A percentile compares a stretch with the other conserved stretches of the same genome.
phyloP scores from a whole-genome alignment of 805 yeast genomes.

The Metschnikowia hibisci region DNA sequence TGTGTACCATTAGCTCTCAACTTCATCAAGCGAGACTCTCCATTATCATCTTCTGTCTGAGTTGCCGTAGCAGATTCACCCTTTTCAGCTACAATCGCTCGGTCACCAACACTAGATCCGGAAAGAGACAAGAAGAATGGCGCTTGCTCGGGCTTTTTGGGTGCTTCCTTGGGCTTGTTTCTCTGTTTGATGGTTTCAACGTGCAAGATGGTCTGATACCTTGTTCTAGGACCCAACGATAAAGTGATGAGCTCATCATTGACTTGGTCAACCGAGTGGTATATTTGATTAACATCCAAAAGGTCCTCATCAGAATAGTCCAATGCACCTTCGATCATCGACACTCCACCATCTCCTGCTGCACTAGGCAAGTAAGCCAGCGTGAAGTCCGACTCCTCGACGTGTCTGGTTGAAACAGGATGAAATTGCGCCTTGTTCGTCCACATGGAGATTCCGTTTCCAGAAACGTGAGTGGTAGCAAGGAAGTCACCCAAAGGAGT shows the following conservation, averaged over 20 bases:
- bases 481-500: slow-evolving; percentile 86
- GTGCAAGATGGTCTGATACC: slow-evolving; percentile 73
- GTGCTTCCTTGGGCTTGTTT: slow-evolving; percentile 85
- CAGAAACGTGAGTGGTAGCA: slow-evolving; percentile 89
- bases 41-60: slow-evolving; percentile 21
- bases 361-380: slow-evolving; percentile 64
- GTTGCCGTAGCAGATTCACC: slow-evolving; percentile 12
- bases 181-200: slow-evolving; percentile 81
- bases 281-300: slow-evolving; percentile 36
- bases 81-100: slow-evolving; percentile 50
- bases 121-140: slow-evolving; percentile 73
- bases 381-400: slow-evolving; percentile 72
- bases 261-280: slow-evolving; percentile 60
- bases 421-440: slow-evolving; percentile 82
- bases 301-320: slow-evolving; percentile 34
- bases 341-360: slow-evolving; percentile 72
- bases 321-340: slow-evolving; percentile 75
- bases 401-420: slow-evolving; percentile 68
- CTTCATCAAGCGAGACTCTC: slow-evolving; percentile 31
- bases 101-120: slow-evolving; percentile 69
- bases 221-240: slow-evolving; percentile 70
- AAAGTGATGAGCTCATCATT: slow-evolving; percentile 62
- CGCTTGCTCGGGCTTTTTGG: slow-evolving; percentile 75
- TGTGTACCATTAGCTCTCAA: slow-evolving; percentile 32
- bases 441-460: slow-evolving; percentile 91